Conservation (phyloP, 202 grass and related monocot species). For the Musa balbisiana region DNA sequence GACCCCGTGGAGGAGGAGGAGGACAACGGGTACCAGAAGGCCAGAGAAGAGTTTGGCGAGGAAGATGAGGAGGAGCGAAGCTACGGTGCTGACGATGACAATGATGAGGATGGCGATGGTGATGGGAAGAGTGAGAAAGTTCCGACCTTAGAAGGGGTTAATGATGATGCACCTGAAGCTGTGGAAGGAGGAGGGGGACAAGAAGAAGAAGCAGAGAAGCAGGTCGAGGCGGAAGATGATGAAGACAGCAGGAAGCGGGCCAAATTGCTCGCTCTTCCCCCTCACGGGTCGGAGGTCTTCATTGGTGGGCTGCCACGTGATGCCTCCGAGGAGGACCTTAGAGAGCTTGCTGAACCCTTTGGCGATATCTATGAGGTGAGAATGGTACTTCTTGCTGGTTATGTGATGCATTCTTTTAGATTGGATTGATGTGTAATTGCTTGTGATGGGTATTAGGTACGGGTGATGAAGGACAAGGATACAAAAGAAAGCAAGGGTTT, state of each 20-base stretch:
- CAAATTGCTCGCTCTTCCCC: constrained; percentile 62
- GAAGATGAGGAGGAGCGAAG: constrained; percentile 1
- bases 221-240: constrained; percentile 39
- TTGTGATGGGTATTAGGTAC: constrained; percentile 44
- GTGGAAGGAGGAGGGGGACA: constrained; percentile 24
- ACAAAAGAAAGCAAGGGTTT: constrained; percentile 88
- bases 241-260: constrained; percentile 76
- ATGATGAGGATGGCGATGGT: constrained; percentile 4
- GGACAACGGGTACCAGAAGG: constrained; percentile 31
- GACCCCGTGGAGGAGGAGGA: constrained; percentile 18
- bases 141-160: constrained; percentile 1
- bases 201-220: constrained; percentile 17
- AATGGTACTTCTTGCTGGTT: neutral
- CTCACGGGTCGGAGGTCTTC: constrained; percentile 82
- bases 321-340: constrained; percentile 63
- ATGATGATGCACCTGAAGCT: constrained; percentile 1
- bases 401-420: neutral
- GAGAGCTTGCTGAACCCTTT: constrained; percentile 57
- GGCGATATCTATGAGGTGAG: constrained; percentile 77
- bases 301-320: constrained; percentile 73
- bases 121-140: constrained; percentile 9
- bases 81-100: constrained; percentile 18
- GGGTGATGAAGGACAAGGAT: constrained; percentile 90
- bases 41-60: constrained; percentile 2
- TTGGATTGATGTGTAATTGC: constrained; percentile 1